Percentiles rank a stretch among this genome's conserved stretches.
phyloP scores from a whole-genome alignment of 129 eudicot species.

The Logfia minima region DNA sequence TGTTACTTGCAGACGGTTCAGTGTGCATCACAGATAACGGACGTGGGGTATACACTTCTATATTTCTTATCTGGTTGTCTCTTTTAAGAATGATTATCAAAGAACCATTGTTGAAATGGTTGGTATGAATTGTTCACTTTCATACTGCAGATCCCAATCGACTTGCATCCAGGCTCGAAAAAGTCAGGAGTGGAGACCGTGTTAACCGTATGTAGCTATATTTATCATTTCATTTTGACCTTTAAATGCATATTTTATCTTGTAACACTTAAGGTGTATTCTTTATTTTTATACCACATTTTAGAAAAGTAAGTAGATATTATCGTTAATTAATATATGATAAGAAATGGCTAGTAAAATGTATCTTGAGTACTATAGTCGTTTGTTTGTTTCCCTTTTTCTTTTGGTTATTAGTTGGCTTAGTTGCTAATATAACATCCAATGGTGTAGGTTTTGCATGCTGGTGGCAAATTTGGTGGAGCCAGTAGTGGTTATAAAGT shows the following conservation, averaged over 20 bases:
- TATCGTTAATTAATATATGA: not conserved
- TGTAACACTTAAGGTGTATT: not conserved
- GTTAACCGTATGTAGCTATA: conserved; percentile 64
- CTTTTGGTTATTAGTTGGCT: not conserved
- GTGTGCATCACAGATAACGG: conserved; percentile 98
- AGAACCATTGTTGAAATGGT: not conserved
- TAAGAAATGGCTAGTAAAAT: not conserved
- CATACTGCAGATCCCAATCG: conserved; percentile 80
- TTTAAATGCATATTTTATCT: not conserved
- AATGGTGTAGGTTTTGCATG: conserved; percentile 89
- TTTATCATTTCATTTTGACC: conserved; percentile 4
- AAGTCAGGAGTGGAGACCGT: conserved; percentile 94
- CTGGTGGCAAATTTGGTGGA: conserved; percentile 99
- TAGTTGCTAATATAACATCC: conserved; percentile 15
- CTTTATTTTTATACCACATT: not conserved
- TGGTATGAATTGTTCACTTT: not conserved
- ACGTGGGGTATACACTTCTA: conserved; percentile 74
- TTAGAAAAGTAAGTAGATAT: not conserved
- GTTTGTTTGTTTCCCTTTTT: not conserved
- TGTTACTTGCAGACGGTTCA: conserved; percentile 73
- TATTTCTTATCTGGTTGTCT: conserved; percentile 7
- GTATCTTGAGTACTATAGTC: not conserved
- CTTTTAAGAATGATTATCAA: conserved; percentile 3
- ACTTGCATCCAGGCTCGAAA: conserved; percentile 82
- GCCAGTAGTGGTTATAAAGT: conserved; percentile 94